Percentiles rank a stretch among this genome's conserved stretches.
phyloP scores from a whole-genome alignment of 73 alveolate genomes.

The Uronychia setigera region DNA sequence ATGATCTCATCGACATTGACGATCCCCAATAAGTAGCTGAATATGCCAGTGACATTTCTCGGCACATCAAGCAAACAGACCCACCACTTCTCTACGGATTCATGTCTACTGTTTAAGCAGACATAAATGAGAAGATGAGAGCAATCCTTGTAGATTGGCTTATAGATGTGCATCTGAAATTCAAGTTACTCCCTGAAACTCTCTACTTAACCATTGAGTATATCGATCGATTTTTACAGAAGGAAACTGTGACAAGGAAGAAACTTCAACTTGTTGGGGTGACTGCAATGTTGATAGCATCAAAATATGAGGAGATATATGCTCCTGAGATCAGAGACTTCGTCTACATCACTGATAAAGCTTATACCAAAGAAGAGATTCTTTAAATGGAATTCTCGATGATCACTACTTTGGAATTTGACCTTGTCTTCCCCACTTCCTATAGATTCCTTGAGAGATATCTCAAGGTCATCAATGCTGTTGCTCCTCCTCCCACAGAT shows the following conservation, averaged over 20 bases:
- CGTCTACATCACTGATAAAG: constrained; percentile 83
- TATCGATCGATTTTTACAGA: constrained; percentile 83
- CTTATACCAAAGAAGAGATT: constrained; percentile 76
- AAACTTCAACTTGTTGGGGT: constrained; percentile 96
- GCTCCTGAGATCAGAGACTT: constrained; percentile 80
- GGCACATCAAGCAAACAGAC: constrained; percentile 24
- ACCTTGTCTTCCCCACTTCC: constrained; percentile 64
- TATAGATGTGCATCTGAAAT: constrained; percentile 95
- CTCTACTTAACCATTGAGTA: constrained; percentile 83
- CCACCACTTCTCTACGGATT: not conserved
- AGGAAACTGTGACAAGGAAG: constrained; percentile 62
- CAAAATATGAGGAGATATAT: constrained; percentile 89
- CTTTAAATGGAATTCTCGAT: constrained; percentile 74
- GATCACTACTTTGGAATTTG: constrained; percentile 68
- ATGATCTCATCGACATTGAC: constrained; percentile 10
- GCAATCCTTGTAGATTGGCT: constrained; percentile 97
- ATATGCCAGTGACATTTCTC: constrained; percentile 17
- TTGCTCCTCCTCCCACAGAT: not conserved
- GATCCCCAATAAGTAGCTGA: constrained; percentile 24
- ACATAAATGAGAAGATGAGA: constrained; percentile 30
- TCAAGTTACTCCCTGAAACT: constrained; percentile 93
- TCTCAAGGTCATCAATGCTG: not conserved
- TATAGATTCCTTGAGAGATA: constrained; percentile 72
- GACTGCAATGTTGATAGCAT: constrained; percentile 91
- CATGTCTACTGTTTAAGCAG: not conserved